phyloP scores from a whole-genome alignment of 2,329 filamentous ascomycete genomes.

The Aspergillus vadensis region DNA sequence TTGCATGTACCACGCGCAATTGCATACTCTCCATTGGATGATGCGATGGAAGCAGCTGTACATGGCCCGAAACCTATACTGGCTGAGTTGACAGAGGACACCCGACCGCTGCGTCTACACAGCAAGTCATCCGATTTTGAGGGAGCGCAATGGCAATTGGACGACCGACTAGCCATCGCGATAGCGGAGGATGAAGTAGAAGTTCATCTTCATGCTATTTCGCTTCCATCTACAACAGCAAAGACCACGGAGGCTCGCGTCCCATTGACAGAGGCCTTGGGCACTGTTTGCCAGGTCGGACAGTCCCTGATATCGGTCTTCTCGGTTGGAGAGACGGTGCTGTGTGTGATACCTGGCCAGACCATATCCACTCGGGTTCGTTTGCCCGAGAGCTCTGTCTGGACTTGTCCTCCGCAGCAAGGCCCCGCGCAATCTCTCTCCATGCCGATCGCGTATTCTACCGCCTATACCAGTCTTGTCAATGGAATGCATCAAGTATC shows the following conservation, averaged over 20 bases:
- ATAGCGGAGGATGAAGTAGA: neutral
- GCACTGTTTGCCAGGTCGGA: neutral
- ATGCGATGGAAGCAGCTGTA: neutral
- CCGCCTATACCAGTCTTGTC: neutral
- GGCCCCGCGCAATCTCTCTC: neutral
- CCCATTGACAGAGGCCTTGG: neutral
- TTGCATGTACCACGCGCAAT: conserved; percentile 2
- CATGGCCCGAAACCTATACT: neutral
- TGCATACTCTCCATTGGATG: neutral
- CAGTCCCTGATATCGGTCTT: neutral
- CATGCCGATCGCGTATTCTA: neutral
- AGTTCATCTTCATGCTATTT: neutral
- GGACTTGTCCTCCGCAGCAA: neutral
- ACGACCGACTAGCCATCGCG: neutral
- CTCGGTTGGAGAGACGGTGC: neutral
- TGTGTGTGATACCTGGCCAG: neutral
- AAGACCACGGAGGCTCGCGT: neutral
- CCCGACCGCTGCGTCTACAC: neutral
- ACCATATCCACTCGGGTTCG: neutral
- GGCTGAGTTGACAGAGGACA: neutral
- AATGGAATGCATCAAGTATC: too few relatives aligned
- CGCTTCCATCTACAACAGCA: neutral
- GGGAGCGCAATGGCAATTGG: neutral
- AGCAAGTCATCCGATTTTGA: neutral
- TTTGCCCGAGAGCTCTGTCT: neutral